Conservation (phyloP, 139 green algal genomes). For the Chlorella vulgaris region DNA sequence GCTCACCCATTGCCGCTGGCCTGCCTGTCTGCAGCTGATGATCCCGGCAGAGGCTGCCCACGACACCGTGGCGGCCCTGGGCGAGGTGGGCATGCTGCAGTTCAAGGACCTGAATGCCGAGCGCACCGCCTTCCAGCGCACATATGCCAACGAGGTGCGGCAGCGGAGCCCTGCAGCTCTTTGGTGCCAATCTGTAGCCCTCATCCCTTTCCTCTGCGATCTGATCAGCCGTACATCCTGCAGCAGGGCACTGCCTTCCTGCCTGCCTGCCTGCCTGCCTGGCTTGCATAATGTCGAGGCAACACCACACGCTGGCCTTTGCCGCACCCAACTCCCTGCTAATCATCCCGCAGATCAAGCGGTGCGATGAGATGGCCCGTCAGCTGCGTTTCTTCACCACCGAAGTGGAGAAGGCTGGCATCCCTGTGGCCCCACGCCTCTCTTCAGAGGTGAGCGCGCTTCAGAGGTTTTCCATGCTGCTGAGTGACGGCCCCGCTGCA, state of each 20-base stretch:
- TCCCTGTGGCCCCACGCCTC: conserved; percentile 47
- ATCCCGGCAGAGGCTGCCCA: conserved; percentile 95
- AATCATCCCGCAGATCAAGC: conserved; percentile 83
- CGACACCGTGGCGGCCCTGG: conserved; percentile 87
- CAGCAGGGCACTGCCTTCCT: no score
- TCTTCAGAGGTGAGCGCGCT: background rate
- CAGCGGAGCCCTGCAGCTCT: no score
- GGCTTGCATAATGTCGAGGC: no score
- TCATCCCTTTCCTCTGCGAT: no score
- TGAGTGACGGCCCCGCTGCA: background rate
- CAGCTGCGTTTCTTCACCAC: conserved; percentile 95
- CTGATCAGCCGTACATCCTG: no score
- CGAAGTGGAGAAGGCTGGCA: conserved; percentile 81
- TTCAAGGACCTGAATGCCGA: conserved; percentile 95
- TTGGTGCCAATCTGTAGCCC: no score
- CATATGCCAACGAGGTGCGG: conserved; percentile 87
- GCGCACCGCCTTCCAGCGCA: conserved; percentile 92
- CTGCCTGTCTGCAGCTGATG: conserved; percentile 83
- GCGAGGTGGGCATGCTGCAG: conserved; percentile 87
- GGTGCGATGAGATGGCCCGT: conserved; percentile 96
- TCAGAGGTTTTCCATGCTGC: background rate
- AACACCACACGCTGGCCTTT: no score
- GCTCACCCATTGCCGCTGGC: background rate
- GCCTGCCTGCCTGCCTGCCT: no score
- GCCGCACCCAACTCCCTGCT: background rate